Evolutionary conservation across 2,329 filamentous ascomycete species (phyloP), one percentile per base, ranked within the genome.

Genomic region (Aureobasidium sp.): DNA sequence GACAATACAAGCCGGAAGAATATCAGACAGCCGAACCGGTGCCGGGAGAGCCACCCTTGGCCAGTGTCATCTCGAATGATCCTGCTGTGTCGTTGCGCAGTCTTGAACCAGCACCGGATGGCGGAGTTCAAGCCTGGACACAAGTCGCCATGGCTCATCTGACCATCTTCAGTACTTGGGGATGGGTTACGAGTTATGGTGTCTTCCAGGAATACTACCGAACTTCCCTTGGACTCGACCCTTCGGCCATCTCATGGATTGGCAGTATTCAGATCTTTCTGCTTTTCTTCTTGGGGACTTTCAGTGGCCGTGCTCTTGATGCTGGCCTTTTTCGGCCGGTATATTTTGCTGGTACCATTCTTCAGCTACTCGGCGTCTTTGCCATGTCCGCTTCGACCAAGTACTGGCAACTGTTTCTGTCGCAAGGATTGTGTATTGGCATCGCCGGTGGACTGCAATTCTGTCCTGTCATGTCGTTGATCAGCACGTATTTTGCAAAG

Each of bases 151-250:
- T 67, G 49, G 63, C 64, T 55, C 62, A 59, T 21, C 64, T 67
- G 2, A 68, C 64, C 62, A 61, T 55, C 62, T 45, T 50, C 44
- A 51, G 34, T 7, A 45, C 60, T 10, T 68, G 62, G 63, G 70
- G 70, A 1, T 65, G 68, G 24, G 64, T 71, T 1, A 70, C 68
- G 39, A 64, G 65, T 1, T 77, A 73, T 52, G 73, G 73, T 5
- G 68, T 68, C 2, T 75, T 74, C 55, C 72, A 76, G 56, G 69
- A 71, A 3, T 75, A 76, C 61, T 78, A 77, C 55, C 62, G 62
- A 7, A 25, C 64, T 3, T 61, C 58, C 3, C 64, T 71, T 0
- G 25, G 24, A 2, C 56, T 59, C 2, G 45, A 65, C 1, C 59
- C 66, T 6, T 76, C 74, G 0, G 70, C 69, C 1, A 56, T 61